A percentile compares a stretch with the other conserved stretches of the same genome.
Conservation (phyloP, 2,329 filamentous ascomycete species). For the Xylaria sp. region DNA sequence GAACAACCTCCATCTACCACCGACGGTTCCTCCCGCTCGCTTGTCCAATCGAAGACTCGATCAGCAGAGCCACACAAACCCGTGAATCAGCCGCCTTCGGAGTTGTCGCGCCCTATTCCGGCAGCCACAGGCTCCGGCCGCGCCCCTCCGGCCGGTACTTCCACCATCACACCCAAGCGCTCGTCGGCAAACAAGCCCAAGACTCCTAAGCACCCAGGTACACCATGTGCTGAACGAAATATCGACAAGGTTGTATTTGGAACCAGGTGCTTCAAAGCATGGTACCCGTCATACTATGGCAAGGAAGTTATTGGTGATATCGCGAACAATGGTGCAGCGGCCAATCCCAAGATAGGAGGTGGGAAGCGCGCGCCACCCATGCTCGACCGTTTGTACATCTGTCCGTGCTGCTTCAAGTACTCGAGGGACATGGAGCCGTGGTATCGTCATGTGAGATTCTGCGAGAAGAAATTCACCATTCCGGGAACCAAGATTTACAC, state of each 20-base stretch:
- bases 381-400: constrained; percentile 74
- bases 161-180: constrained; percentile 27
- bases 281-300: constrained; percentile 88
- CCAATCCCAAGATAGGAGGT: constrained; percentile 30
- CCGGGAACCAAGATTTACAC: constrained; percentile 72
- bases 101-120: constrained; percentile 2
- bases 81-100: neutral
- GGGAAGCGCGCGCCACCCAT: constrained; percentile 37
- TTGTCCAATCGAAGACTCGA: neutral
- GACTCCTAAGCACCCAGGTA: constrained; percentile 26
- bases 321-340: constrained; percentile 28
- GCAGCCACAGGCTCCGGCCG: neutral
- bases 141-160: neutral
- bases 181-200: constrained; percentile 12
- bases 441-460: constrained; percentile 54
- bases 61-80: constrained; percentile 1
- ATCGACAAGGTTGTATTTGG: constrained; percentile 84
- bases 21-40: neutral
- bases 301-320: constrained; percentile 60
- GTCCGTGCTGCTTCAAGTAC: constrained; percentile 92
- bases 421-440: constrained; percentile 57
- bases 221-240: constrained; percentile 59
- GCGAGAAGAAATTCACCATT: constrained; percentile 44
- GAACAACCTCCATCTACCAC: neutral
- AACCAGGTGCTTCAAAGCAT: constrained; percentile 76